A percentile compares a stretch with the other conserved stretches of the same genome.
These are phyloP conservation scores for Sporormia fimetaria DNA, from an alignment of 495 filamentous ascomycete species.

Conservation along the genomic window DNA sequence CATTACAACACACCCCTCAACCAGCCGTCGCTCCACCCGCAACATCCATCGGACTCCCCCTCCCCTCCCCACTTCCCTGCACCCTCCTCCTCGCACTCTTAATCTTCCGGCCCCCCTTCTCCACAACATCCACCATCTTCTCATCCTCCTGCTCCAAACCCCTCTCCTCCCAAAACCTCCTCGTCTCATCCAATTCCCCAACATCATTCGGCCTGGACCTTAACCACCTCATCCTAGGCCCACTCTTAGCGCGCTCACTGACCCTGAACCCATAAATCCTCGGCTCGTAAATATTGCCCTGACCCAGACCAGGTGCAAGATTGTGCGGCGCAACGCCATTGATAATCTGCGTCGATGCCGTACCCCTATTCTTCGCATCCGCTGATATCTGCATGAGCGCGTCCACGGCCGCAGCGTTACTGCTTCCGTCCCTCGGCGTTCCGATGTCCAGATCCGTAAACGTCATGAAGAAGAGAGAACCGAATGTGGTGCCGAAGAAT, in stretches of 20 bases:
- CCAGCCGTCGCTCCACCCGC: conserved; percentile 17
- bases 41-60: conserved; percentile 31
- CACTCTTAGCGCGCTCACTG: conserved; percentile 70
- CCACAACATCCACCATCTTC: conserved; percentile 40
- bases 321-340: conserved; percentile 79
- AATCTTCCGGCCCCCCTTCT: conserved; percentile 23
- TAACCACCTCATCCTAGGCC: conserved; percentile 94
- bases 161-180: conserved; percentile 35
- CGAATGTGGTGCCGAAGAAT: conserved; percentile 96
- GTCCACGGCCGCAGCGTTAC: conserved; percentile 14
- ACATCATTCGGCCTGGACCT: conserved; percentile 71
- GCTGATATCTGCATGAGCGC: conserved; percentile 19
- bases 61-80: conserved; percentile 15
- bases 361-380: too few species aligned
- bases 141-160: conserved; percentile 36
- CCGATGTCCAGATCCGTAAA: conserved; percentile 86
- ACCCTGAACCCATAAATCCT: conserved; percentile 95
- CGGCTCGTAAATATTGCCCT: conserved; percentile 77
- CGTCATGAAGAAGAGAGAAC: conserved; percentile 89
- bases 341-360: conserved; percentile 36
- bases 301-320: conserved; percentile 76
- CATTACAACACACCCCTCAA: neutral
- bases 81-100: conserved; percentile 22
- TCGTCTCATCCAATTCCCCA: conserved; percentile 68
- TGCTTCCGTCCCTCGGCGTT: neutral